Percentiles rank a stretch among this genome's conserved stretches.
Conservation (phyloP, 192 early-diverging fungal species). For the Physocladia obscura region DNA sequence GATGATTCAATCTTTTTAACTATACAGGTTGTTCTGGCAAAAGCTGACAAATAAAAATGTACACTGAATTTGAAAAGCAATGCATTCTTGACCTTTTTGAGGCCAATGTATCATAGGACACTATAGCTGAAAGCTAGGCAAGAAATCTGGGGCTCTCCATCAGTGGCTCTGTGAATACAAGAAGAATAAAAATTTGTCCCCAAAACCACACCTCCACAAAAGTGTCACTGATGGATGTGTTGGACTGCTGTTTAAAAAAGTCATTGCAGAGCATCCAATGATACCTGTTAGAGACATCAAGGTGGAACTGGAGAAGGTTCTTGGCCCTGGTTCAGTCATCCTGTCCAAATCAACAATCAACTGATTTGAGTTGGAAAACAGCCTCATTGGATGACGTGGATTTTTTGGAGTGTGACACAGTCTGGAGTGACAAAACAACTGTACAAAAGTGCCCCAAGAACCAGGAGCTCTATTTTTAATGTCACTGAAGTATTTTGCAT, state of each 20-base stretch:
- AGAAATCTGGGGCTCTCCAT: background rate
- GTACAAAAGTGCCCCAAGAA: too few species aligned
- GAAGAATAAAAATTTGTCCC: background rate
- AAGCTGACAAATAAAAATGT: background rate
- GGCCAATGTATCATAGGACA: background rate
- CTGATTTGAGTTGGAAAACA: too few species aligned
- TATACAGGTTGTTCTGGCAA: background rate
- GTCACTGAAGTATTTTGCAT: background rate
- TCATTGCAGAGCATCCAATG: background rate
- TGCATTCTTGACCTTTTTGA: background rate
- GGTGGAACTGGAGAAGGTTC: background rate
- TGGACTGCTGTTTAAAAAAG: background rate
- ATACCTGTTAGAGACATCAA: background rate
- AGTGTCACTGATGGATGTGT: background rate
- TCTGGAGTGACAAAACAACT: too few species aligned
- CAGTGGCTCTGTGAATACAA: background rate
- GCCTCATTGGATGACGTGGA: too few species aligned
- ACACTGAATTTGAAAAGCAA: background rate
- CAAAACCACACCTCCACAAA: too few species aligned
- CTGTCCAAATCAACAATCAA: background rate
- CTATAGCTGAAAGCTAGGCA: background rate
- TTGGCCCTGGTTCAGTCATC: background rate
- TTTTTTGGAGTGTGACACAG: too few species aligned
- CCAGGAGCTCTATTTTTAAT: background rate
- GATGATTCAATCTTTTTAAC: too few species aligned